These are phyloP conservation scores for Alternaria atra DNA, from an alignment of 2,329 filamentous ascomycete genomes.

Conservation along the genomic window DNA sequence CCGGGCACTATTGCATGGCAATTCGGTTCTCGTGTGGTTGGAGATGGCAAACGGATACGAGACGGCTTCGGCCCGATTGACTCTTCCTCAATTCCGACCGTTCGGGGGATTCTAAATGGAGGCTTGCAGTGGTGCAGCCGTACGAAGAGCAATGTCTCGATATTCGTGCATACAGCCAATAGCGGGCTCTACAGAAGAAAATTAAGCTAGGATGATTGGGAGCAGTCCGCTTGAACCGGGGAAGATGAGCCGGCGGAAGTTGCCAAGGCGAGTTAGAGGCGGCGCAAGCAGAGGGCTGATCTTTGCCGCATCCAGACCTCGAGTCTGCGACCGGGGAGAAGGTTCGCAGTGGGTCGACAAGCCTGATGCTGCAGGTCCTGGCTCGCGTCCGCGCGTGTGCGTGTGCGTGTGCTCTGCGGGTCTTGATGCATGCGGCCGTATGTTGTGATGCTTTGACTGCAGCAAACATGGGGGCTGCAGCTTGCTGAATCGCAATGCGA, in stretches of 20 bases:
- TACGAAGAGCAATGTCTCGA: constrained; percentile 16
- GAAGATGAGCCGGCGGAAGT: constrained; percentile 31
- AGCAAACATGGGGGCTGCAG: constrained; percentile 10
- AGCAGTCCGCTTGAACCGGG: constrained; percentile 32
- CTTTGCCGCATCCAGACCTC: constrained; percentile 25
- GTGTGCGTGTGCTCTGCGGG: constrained; percentile 35
- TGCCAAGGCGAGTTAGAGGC: constrained; percentile 8
- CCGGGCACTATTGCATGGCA: constrained; percentile 6
- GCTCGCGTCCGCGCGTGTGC: constrained; percentile 29
- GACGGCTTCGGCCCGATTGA: constrained; percentile 1
- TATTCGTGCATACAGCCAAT: constrained; percentile 26
- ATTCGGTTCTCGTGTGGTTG: constrained; percentile 1
- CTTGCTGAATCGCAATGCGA: neutral
- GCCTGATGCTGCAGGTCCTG: constrained; percentile 31
- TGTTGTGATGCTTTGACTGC: constrained; percentile 8
- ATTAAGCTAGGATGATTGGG: constrained; percentile 22
- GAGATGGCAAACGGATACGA: neutral
- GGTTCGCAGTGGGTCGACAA: constrained; percentile 24
- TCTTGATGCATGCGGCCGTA: constrained; percentile 31
- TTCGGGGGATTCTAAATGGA: constrained; percentile 16
- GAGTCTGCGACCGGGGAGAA: constrained; percentile 22
- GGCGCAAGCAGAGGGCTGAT: constrained; percentile 19
- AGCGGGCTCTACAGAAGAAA: constrained; percentile 15
- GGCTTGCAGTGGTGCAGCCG: constrained; percentile 28
- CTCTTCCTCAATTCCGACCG: neutral